Conservation (phyloP, 768 basidiomycete genomes). For the Strobilomyces confusus region DNA sequence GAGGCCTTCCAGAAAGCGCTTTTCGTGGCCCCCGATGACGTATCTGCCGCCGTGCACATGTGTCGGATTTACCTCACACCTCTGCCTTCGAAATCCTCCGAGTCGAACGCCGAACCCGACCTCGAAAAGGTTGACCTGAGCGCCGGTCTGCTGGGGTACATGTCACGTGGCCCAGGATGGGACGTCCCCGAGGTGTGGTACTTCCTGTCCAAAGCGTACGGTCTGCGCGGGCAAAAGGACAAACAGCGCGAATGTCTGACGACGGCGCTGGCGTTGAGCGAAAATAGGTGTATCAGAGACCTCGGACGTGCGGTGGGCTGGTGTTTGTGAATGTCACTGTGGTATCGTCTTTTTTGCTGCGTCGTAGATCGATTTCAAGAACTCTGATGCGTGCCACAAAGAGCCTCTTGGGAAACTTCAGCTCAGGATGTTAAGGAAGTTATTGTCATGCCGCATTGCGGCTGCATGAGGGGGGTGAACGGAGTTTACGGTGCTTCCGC, state of each 20-base stretch:
- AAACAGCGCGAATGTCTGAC: constrained; percentile 71
- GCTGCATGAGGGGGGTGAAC: too few species aligned
- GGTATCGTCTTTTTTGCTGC: too few species aligned
- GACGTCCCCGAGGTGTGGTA: constrained; percentile 95
- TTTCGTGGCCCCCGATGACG: constrained; percentile 78
- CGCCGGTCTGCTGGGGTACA: constrained; percentile 70
- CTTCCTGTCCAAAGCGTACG: constrained; percentile 78
- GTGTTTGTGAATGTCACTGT: constrained; percentile 42
- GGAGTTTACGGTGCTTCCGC: too few species aligned
- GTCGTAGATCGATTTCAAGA: too few species aligned
- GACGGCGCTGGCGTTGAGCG: constrained; percentile 62
- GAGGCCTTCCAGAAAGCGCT: constrained; percentile 84
- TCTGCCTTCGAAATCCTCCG: constrained; percentile 16
- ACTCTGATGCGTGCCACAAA: too few species aligned
- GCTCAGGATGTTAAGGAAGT: too few species aligned
- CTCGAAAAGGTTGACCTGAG: constrained; percentile 69
- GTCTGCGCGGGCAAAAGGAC: constrained; percentile 66
- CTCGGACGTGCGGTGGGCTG: constrained; percentile 61
- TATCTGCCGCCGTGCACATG: constrained; percentile 75
- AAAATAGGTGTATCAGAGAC: constrained; percentile 62
- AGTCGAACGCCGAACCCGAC: constrained; percentile 20
- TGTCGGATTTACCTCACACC: constrained; percentile 65
- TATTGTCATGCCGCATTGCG: too few species aligned
- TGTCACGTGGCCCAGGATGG: constrained; percentile 83
- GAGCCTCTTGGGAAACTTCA: too few species aligned